Base-by-base conservation (phyloP, 2,329 filamentous ascomycete species). In the Fusarium torreyae region DNA sequence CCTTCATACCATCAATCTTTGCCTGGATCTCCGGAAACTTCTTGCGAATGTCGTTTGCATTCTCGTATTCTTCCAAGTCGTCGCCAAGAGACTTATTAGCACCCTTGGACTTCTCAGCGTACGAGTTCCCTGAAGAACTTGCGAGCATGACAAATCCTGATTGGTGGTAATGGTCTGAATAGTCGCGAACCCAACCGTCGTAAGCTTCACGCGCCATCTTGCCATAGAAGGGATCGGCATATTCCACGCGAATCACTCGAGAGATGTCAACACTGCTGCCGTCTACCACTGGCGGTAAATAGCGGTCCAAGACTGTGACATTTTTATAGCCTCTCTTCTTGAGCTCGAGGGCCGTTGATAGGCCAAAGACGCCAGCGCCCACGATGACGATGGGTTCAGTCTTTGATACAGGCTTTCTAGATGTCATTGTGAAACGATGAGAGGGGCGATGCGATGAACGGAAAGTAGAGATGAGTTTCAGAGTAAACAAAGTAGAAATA, bases 161-260 rank as follows among this genome's bases (percentile, higher is more conserved):
- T 54, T 74, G 61, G 43, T 78, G 68, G 33, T 77, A 79, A 49
- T 79, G 74, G 18, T 69, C 71, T 8, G 67, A 60, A 40, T 77
- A 79, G 15, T 74, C 69, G 1, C 62, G 57, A 10, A 26, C 50
- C 77, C 77, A 79, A 3, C 69, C 74, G 1, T 66, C 49, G 13
- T 72, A 61, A 5, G 78, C 75, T 50, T 79, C 76, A 15, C 65
- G 66, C 6, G 87, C 90, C 53, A 93, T 85, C 43, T 81, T 79
- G 6, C 87, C 84, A 73, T 93, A 93, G 15, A 87, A 82, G 0
- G 84, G 78, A 68, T 90, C 85, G 14, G 89, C 88, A 72, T 93
- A 93, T 78, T 93, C 91, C 44, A 78, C 70, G 7, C 81, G 78
- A 43, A 82, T 77, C 57, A 82, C 77, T 18, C 81, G 79, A 7